Conservation (phyloP, 495 filamentous ascomycete species). For the Usnea hakonensis region DNA sequence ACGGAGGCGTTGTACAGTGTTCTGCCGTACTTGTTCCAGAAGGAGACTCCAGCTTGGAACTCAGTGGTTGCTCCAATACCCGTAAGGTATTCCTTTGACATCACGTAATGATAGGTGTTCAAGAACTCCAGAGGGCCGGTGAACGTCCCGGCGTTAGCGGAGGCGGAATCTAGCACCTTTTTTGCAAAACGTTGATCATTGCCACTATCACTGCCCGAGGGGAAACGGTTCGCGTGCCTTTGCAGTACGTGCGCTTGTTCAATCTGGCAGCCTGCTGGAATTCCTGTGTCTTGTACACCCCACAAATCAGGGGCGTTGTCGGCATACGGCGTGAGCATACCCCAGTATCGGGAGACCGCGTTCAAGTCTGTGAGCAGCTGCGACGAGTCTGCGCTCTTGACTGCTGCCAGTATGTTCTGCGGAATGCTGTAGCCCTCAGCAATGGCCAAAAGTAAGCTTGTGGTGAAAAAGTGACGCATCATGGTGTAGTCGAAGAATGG, state of each 20-base stretch:
- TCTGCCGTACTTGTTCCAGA: conserved; percentile 50
- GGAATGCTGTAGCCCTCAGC: not conserved
- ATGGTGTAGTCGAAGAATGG: not conserved
- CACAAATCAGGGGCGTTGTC: conserved; percentile 37
- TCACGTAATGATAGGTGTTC: conserved; percentile 43
- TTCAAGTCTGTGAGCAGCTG: conserved; percentile 22
- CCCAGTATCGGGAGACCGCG: conserved; percentile 32
- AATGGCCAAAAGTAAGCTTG: not conserved
- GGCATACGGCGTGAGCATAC: conserved; percentile 40
- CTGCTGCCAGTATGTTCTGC: no score
- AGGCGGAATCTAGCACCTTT: conserved; percentile 41
- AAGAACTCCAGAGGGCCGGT: conserved; percentile 43
- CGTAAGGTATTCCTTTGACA: conserved; percentile 38
- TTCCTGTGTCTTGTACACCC: conserved; percentile 37
- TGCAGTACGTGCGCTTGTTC: conserved; percentile 46
- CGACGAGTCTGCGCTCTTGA: not conserved
- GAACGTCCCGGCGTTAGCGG: conserved; percentile 31
- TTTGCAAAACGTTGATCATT: conserved; percentile 39
- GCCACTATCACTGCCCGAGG: conserved; percentile 35
- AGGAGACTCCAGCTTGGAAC: conserved; percentile 39
- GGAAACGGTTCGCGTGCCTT: conserved; percentile 48
- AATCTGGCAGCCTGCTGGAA: conserved; percentile 45
- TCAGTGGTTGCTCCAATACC: conserved; percentile 44
- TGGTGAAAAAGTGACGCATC: not conserved
- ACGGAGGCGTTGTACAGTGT: conserved; percentile 39